Evolutionary conservation across 345 rosid genomes (phyloP).

Genomic region (Aquilaria malaccensis): DNA sequence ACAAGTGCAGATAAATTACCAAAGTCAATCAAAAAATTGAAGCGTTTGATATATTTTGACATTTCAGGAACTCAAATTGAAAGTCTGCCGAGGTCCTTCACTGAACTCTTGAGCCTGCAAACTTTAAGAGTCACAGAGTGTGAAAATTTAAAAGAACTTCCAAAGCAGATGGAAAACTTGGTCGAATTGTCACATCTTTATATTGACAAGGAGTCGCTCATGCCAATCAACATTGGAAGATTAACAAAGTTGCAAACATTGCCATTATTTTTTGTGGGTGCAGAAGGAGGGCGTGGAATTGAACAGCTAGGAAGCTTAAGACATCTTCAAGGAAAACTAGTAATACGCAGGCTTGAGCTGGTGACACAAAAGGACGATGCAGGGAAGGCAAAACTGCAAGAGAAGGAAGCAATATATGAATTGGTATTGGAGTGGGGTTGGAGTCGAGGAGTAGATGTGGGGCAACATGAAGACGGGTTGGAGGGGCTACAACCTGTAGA

Average conservation of each 20-base stretch:
- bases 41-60: too few species aligned
- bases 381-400: background rate
- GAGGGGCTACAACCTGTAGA: background rate
- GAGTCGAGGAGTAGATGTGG: background rate
- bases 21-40: too few species aligned
- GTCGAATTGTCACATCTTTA: background rate
- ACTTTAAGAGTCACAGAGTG: background rate
- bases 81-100: background rate
- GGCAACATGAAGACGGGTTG: background rate
- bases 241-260: background rate
- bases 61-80: too few species aligned
- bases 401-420: background rate
- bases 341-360: background rate
- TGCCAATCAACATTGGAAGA: background rate
- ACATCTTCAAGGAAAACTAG: background rate
- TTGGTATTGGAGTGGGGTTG: background rate
- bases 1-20: too few species aligned
- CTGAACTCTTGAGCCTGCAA: slow-evolving; percentile 7
- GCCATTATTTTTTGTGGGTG: background rate
- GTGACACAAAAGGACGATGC: background rate
- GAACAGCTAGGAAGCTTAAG: background rate
- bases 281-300: background rate
- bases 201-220: background rate
- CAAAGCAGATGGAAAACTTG: background rate
- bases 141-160: background rate